Conservation (phyloP, 352 stramenopile species). For the Elongisporangium anandrum region DNA sequence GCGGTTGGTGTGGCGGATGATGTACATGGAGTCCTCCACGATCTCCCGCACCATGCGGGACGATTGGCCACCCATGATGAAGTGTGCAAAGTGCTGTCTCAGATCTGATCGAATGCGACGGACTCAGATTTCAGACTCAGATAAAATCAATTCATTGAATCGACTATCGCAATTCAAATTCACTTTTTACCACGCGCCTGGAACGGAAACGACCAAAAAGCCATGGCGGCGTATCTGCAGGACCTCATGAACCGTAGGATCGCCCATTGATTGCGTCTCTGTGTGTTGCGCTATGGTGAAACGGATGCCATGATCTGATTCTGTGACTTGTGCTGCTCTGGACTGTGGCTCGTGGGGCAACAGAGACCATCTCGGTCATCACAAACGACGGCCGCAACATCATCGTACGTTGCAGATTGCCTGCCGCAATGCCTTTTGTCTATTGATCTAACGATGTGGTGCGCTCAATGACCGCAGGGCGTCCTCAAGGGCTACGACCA, state of each 20-base stretch:
- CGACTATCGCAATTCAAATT: constrained; percentile 1
- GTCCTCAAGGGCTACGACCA: constrained; percentile 92
- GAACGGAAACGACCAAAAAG: constrained; percentile 8
- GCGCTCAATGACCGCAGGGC: constrained; percentile 33
- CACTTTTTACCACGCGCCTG: constrained; percentile 3
- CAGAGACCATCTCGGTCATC: constrained; percentile 90
- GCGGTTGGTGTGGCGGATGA: constrained; percentile 73
- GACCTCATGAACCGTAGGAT: constrained; percentile 79
- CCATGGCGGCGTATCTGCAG: constrained; percentile 81
- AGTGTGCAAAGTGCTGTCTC: not conserved
- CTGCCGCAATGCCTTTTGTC: not conserved
- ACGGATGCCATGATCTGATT: not conserved
- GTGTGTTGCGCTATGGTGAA: not conserved
- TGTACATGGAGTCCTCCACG: constrained; percentile 73
- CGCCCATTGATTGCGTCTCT: constrained; percentile 2
- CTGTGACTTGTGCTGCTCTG: not conserved
- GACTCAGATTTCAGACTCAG: constrained; percentile 8
- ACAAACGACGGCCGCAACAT: constrained; percentile 94
- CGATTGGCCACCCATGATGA: constrained; percentile 69
- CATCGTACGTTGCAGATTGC: constrained; percentile 57
- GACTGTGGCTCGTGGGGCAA: not conserved
- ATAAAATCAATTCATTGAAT: constrained; percentile 17
- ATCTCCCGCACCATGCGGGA: constrained; percentile 79
- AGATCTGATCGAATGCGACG: constrained; percentile 9
- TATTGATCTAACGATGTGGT: not conserved